A percentile compares a stretch with the other conserved stretches of the same genome.
Conservation (phyloP, 139 green algal species). For the Chloropicon primus region DNA sequence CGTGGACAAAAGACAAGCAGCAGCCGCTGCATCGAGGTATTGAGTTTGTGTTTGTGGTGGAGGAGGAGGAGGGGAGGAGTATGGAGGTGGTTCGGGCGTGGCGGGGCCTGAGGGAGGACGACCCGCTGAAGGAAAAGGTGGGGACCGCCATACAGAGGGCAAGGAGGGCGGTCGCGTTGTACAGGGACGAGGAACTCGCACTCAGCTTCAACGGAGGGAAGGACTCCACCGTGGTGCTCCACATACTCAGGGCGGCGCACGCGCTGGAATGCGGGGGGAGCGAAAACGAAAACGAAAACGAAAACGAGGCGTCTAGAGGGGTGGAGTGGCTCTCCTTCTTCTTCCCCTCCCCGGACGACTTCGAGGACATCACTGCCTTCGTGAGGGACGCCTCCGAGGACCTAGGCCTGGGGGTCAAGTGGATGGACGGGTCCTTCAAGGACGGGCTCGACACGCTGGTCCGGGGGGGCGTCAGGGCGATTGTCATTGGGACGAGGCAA, state of each 20-base stretch:
- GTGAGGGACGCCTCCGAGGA: neutral
- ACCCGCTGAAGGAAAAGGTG: neutral
- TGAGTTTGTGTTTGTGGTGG: no score
- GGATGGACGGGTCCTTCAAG: constrained; percentile 3
- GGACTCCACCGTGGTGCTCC: constrained; percentile 82
- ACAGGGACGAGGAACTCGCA: constrained; percentile 24
- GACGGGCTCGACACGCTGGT: constrained; percentile 7
- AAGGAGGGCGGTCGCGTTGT: neutral
- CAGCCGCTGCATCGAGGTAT: no score
- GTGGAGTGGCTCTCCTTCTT: neutral
- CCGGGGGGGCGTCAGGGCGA: neutral
- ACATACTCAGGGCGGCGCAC: constrained; percentile 52
- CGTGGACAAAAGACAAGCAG: no score
- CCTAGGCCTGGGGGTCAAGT: neutral
- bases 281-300: neutral
- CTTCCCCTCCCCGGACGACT: neutral
- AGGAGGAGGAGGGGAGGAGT: no score
- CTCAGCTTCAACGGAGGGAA: constrained; percentile 93
- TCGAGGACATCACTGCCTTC: neutral
- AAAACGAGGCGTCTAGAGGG: neutral
- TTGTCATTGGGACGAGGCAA: constrained; percentile 12
- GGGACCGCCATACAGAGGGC: neutral
- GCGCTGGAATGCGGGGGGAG: neutral
- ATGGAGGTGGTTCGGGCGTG: neutral
- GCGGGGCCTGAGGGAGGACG: neutral